Evolutionary conservation across 2,329 filamentous ascomycete genomes (phyloP), one percentile per base, ranked within the genome.

Genomic region (Colletotrichum theobromicola): DNA sequence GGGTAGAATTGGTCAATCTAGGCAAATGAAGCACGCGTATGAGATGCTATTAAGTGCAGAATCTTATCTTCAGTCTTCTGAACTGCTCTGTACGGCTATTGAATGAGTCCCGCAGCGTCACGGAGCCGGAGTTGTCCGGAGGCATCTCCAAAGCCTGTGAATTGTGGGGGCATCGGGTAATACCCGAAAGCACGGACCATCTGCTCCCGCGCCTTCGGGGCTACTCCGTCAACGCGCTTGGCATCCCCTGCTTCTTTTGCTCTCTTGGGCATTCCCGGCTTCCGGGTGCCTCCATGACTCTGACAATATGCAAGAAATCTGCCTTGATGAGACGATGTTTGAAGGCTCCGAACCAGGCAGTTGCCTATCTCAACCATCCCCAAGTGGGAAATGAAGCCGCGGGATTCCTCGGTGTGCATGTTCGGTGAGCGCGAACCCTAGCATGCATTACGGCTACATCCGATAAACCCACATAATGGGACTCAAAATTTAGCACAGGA

Each of bases 171-270:
- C 18, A 16, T 28, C 60, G 60, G 67, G 16, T 15, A 21, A 37
- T 24, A 21, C 13, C 30, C 42, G 42, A 70, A 70, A 55, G 60
- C 61, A 32, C 26, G 67, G 60, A 55, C 60, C 24, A 70, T 12
- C 2, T 13, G 6, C 24, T 7, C 9, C 32, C 32, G 18, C 1
- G 7, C 0, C 13, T n/a, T 18, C 24, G 67, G 60, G 60, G 12
- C 16, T 37, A 55, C 58, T 63, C 30, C 60, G 67, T 26, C 50
- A 32, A 26, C 21, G 21, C 53, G 3, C 53, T 57, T 28, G 53
- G 53, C 53, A 28, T 57, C 16, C n/a, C 9, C 35, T n/a, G n/a
- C 53, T n/a, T 61, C 10, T 26, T 24, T 5, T 30, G 13, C 57
- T n/a, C n/a, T n/a, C n/a, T 18, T n/a, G 57, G 28, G 28, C 10